Conservation (phyloP, 2,329 filamentous ascomycete genomes). For the Trichoderma endophyticum region DNA sequence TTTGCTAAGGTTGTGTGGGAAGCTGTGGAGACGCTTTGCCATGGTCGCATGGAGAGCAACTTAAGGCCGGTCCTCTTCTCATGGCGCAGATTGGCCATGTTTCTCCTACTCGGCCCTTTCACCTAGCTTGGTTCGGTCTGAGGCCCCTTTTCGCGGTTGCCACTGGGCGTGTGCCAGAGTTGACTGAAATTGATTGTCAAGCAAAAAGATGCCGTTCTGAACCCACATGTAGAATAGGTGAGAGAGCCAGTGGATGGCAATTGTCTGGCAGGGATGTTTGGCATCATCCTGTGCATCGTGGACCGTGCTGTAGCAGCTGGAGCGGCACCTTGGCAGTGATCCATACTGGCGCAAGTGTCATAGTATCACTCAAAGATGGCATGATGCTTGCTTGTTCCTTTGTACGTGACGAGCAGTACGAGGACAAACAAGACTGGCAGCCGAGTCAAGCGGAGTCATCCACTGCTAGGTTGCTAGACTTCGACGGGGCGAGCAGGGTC, state of each 20-base stretch:
- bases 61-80: slow-evolving; percentile 4
- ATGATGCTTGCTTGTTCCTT: slow-evolving; percentile 4
- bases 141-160: slow-evolving; percentile 7
- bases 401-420: background rate
- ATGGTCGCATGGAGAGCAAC: slow-evolving; percentile 5
- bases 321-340: background rate
- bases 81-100: slow-evolving; percentile 14
- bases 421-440: background rate
- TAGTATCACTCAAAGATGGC: slow-evolving; percentile 1
- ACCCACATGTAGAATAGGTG: background rate
- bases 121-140: slow-evolving; percentile 4
- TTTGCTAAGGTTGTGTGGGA: slow-evolving; percentile 5
- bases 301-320: background rate
- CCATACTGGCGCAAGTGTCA: background rate
- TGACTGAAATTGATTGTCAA: background rate
- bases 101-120: slow-evolving; percentile 19
- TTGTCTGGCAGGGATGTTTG: background rate
- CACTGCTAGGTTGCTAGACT: background rate
- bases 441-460: slow-evolving; percentile 4
- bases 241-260: background rate
- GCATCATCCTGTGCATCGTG: background rate
- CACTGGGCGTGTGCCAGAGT: background rate
- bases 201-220: background rate
- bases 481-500: slow-evolving; percentile 11
- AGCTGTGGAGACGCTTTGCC: background rate